phyloP scores from a whole-genome alignment of 169 alveolate species.

The Toxoplasma gondii region DNA sequence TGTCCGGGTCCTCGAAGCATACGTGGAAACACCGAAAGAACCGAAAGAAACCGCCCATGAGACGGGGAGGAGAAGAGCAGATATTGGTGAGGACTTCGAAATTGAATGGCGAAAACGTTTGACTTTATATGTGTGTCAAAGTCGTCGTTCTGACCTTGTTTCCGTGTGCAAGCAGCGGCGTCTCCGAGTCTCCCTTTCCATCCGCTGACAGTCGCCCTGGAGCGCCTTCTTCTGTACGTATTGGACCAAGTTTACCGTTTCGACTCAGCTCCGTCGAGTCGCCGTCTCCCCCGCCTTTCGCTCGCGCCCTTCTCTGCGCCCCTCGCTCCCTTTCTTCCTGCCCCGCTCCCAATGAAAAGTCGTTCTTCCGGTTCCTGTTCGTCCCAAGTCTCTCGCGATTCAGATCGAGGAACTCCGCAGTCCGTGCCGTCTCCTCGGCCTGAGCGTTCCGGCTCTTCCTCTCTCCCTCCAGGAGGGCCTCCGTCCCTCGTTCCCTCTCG shows the following conservation, averaged over 20 bases:
- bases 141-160: too few species aligned
- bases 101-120: too few species aligned
- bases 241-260: not conserved
- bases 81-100: too few species aligned
- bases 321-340: not conserved
- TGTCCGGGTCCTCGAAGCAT: too few species aligned
- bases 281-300: not conserved
- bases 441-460: too few species aligned
- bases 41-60: too few species aligned
- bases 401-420: not conserved
- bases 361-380: not conserved
- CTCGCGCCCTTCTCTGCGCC: not conserved
- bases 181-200: not conserved
- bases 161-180: not conserved
- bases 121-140: too few species aligned
- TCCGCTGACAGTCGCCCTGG: slow-evolving; percentile 14
- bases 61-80: too few species aligned
- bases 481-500: too few species aligned
- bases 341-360: not conserved
- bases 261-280: not conserved
- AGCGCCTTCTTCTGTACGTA: not conserved
- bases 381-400: not conserved
- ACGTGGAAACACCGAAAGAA: not conserved
- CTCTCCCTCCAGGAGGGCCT: too few species aligned
- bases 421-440: too few species aligned